These are phyloP conservation scores for Cochlearia excelsa DNA, from an alignment of 345 rosid species.

Conservation along the genomic window DNA sequence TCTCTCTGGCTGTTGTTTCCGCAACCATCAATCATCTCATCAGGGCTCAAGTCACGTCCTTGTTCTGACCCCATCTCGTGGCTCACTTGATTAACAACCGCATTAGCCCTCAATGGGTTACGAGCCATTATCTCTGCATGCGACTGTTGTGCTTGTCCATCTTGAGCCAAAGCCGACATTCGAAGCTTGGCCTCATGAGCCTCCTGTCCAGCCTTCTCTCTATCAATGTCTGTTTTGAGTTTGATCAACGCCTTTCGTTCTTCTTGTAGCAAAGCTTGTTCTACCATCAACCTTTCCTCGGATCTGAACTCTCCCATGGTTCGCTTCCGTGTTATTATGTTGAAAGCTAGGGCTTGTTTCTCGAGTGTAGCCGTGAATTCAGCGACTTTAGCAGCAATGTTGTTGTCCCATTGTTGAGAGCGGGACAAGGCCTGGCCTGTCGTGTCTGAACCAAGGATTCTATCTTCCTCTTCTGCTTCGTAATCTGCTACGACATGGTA, in stretches of 20 bases:
- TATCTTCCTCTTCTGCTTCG: slow-evolving; percentile 97
- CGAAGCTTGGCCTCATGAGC: slow-evolving; percentile 40
- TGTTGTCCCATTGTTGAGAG: slow-evolving; percentile 92
- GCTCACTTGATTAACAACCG: slow-evolving; percentile 64
- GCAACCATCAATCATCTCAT: slow-evolving; percentile 95
- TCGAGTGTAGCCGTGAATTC: slow-evolving; percentile 91
- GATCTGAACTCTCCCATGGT: slow-evolving; percentile 74
- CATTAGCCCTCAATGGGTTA: slow-evolving; percentile 68
- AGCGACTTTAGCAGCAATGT: slow-evolving; percentile 90
- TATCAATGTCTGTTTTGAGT: slow-evolving; percentile 69
- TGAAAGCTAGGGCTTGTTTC: slow-evolving; percentile 92
- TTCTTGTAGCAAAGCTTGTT: slow-evolving; percentile 85
- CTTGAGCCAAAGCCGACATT: slow-evolving; percentile 80
- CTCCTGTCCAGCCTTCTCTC: slow-evolving; percentile 69
- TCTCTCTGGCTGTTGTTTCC: slow-evolving; percentile 73
- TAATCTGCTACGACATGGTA: slow-evolving; percentile 94
- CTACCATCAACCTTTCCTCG: slow-evolving; percentile 92
- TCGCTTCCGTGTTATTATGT: slow-evolving; percentile 74
- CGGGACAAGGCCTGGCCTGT: slow-evolving; percentile 89
- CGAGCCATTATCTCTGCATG: slow-evolving; percentile 67
- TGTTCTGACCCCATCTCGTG: slow-evolving; percentile 67
- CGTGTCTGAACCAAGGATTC: slow-evolving; percentile 92
- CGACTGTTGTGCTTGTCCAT: slow-evolving; percentile 65
- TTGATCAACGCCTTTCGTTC: slow-evolving; percentile 71
- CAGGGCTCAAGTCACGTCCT: slow-evolving; percentile 61